Base-by-base conservation (phyloP, 768 basidiomycete genomes). In the Trametes villosa region DNA sequence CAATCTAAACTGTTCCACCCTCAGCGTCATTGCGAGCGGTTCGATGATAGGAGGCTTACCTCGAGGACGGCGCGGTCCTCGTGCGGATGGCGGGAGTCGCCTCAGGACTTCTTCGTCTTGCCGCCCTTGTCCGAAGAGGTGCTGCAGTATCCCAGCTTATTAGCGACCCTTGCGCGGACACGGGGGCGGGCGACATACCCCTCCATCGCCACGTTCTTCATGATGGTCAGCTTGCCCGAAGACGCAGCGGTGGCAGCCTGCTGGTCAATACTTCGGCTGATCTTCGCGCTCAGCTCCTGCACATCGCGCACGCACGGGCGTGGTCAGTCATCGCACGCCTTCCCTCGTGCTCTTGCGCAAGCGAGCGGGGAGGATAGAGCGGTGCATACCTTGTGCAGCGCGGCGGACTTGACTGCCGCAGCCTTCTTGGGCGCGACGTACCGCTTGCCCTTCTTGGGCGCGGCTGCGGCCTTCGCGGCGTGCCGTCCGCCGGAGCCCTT, bases 211-310 rank as follows among this genome's bases (percentile, higher is more conserved):
- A 76, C 74, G 62, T 87, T 84, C 76, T 91, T 92, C 94, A 98
- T 94, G 72, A 98, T 94, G 29, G 92, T 92, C 62, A 98, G 80
- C 72, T 92, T 94, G 38, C 95, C 95, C 42, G 87, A 80, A 5
- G 92, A 94, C 3, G 95, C 95, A 8, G 94, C 94, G 49, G 86
- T 78, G 13, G 93, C 91, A 86, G 95, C 93, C 75, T 96, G 94
- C 55, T 83, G 81, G 73, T 98, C 95, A 68, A 98, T 95, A 22
- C 91, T 92, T 72, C 86, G 87, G 73, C 91, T 94, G 71, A 97
- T 95, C 77, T 94, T 95, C 52, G 93, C 89, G 60, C 89, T 89
- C 64, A 97, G 81, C 69, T 85, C 79, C 94, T 96, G 70, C 18
- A 18, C n/a, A n/a, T n/a, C n/a, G 20, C 24, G 44, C 12, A 22